Evolutionary conservation across 2,329 filamentous ascomycete genomes (phyloP).

Genomic region (Fusarium marasasianum): DNA sequence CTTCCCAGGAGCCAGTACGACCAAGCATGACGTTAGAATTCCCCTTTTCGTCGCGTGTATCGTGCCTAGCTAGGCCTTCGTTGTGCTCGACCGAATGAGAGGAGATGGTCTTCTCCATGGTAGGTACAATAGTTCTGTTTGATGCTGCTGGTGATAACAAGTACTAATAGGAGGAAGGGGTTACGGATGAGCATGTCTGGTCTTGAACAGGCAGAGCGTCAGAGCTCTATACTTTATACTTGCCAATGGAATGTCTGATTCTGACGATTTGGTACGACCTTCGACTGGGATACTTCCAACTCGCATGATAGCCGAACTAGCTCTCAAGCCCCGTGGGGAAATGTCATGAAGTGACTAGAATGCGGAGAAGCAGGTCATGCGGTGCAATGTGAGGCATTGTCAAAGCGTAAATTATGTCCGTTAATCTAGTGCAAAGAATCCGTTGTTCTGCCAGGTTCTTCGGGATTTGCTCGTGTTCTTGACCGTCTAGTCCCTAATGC

Average conservation of each 20-base stretch:
- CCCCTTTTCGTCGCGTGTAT: fast-evolving
- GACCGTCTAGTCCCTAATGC: not conserved
- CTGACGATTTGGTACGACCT: fast-evolving
- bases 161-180: not conserved
- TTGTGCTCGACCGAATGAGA: not conserved
- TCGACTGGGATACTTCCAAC: too few species aligned
- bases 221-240: not conserved
- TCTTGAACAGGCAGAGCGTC: not conserved
- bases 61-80: not conserved
- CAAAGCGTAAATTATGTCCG: not conserved
- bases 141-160: not conserved
- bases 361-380: not conserved
- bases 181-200: fast-evolving
- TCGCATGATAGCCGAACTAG: not conserved
- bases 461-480: not conserved
- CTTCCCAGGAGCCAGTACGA: not conserved
- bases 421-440: not conserved
- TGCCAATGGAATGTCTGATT: not conserved
- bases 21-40: fast-evolving
- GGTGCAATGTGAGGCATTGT: not conserved
- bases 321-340: not conserved
- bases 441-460: not conserved
- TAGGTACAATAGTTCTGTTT: fast-evolving
- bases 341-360: not conserved
- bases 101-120: not conserved